Conservation (phyloP, 1,284 basidiomycete genomes). For the Marasmius oreades region DNA sequence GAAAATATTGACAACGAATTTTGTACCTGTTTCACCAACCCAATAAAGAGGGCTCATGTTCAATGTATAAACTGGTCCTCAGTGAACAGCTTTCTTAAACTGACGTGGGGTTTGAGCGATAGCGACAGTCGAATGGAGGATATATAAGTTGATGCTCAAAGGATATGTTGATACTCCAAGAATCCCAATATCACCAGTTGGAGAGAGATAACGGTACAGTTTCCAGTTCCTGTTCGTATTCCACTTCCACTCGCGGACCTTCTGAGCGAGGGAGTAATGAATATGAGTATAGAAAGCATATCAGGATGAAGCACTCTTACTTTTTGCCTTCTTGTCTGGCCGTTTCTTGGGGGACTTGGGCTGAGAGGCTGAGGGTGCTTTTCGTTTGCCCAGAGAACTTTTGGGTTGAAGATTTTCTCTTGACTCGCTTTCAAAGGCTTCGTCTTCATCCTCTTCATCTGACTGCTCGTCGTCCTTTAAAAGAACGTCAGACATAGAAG, state of each 20-base stretch:
- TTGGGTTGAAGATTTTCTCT: conserved; percentile 32
- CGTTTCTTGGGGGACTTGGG: conserved; percentile 44
- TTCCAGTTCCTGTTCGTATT: conserved; percentile 92
- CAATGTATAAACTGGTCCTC: too few species aligned
- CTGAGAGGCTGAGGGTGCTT: conserved; percentile 39
- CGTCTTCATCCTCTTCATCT: conserved; percentile 38
- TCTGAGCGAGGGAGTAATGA: conserved; percentile 34
- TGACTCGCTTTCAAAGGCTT: conserved; percentile 32
- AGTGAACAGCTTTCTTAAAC: too few species aligned
- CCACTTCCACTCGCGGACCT: conserved; percentile 86
- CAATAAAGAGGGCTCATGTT: too few species aligned
- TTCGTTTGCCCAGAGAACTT: conserved; percentile 62
- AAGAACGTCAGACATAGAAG: conserved; percentile 23
- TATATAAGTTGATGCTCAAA: too few species aligned
- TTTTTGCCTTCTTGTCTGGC: conserved; percentile 44
- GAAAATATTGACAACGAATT: too few species aligned
- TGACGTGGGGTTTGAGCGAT: too few species aligned
- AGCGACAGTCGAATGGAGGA: too few species aligned
- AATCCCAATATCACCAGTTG: conserved; percentile 46
- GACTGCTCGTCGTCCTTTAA: conserved; percentile 20
- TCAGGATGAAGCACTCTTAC: conserved; percentile 9
- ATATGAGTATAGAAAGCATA: conserved; percentile 12
- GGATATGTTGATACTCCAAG: neutral
- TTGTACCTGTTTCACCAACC: too few species aligned
- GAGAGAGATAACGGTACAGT: conserved; percentile 57